Evolutionary conservation across 352 stramenopile species (phyloP).

Genomic region (Pythium plurisporium): DNA sequence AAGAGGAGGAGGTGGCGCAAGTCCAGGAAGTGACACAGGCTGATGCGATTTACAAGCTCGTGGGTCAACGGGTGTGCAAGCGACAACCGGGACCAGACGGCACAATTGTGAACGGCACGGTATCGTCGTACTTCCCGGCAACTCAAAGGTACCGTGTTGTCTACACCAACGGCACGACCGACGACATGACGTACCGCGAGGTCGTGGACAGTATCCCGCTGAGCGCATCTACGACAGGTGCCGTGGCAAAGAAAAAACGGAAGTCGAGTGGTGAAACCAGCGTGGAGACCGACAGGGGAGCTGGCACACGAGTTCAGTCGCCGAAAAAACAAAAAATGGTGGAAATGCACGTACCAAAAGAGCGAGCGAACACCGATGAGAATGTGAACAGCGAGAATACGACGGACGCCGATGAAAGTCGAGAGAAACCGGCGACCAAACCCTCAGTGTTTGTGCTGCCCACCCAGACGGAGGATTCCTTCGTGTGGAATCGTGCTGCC

Average conservation of each 20-base stretch:
- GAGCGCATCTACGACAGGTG: background rate
- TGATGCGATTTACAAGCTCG: slow-evolving; percentile 43
- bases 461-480: slow-evolving; percentile 1
- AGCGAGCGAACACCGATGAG: background rate
- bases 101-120: slow-evolving; percentile 38
- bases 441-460: background rate
- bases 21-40: background rate
- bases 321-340: slow-evolving; percentile 13
- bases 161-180: slow-evolving; percentile 46
- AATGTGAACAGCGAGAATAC: slow-evolving; percentile 17
- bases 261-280: no score
- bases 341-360: background rate
- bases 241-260: slow-evolving; percentile 36
- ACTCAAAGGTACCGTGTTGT: slow-evolving; percentile 74
- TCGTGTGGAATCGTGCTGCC: slow-evolving; percentile 21
- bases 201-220: slow-evolving; percentile 56
- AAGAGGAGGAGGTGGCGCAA: background rate
- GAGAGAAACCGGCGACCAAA: background rate
- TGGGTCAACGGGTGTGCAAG: slow-evolving; percentile 42
- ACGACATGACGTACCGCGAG: slow-evolving; percentile 57
- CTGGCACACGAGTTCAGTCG: background rate
- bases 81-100: slow-evolving; percentile 24
- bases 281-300: slow-evolving; percentile 25
- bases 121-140: slow-evolving; percentile 70
- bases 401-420: background rate